Conservation (phyloP, 2,329 filamentous ascomycete species). For the Xylaria polymorpha region DNA sequence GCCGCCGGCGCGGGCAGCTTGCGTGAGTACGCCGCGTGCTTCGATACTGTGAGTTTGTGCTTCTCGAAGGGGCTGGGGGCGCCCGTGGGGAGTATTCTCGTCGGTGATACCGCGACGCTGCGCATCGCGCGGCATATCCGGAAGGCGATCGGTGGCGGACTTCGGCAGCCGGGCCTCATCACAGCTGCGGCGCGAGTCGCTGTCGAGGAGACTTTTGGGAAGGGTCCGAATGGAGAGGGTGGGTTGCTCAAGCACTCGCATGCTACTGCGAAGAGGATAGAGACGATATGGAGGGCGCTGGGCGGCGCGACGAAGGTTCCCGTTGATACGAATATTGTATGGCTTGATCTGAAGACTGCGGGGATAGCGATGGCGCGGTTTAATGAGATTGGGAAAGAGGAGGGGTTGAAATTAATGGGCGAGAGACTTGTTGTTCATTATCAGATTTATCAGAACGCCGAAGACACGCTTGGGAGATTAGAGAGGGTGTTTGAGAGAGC, state of each 20-base stretch:
- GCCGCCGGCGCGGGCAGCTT: slow-evolving; percentile 57
- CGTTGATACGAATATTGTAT: slow-evolving; percentile 79
- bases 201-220: slow-evolving; percentile 81
- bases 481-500: background rate
- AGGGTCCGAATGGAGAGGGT: slow-evolving; percentile 54
- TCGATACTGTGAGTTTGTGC: slow-evolving; percentile 61
- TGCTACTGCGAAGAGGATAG: slow-evolving; percentile 67
- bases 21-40: slow-evolving; percentile 55
- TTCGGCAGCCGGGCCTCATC: slow-evolving; percentile 80
- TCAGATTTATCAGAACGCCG: slow-evolving; percentile 13
- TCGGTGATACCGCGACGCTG: slow-evolving; percentile 64
- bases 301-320: slow-evolving; percentile 70
- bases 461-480: background rate
- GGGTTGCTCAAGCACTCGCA: slow-evolving; percentile 64
- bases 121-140: slow-evolving; percentile 77
- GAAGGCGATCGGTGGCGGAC: slow-evolving; percentile 84
- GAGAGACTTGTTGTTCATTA: slow-evolving; percentile 8
- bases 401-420: background rate
- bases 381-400: slow-evolving; percentile 1
- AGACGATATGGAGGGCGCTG: slow-evolving; percentile 69
- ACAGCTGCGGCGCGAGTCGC: slow-evolving; percentile 79
- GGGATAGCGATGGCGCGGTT: slow-evolving; percentile 21
- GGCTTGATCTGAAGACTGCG: slow-evolving; percentile 64
- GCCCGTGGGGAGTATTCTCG: slow-evolving; percentile 60
- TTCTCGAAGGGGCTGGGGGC: slow-evolving; percentile 65